Base-by-base conservation (phyloP, 148 eudicot genomes). In the Rheum nobile region DNA sequence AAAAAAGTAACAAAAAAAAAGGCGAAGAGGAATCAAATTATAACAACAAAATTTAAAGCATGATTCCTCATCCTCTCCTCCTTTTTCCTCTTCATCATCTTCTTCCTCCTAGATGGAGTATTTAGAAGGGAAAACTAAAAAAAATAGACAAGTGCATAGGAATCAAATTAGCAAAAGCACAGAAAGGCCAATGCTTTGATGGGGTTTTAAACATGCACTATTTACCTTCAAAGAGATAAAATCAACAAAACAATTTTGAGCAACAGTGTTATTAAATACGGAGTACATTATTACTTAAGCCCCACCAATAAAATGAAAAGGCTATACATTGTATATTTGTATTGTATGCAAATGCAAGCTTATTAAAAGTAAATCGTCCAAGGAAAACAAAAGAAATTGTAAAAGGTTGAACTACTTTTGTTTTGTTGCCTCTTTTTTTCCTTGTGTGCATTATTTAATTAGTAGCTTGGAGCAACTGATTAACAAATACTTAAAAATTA, bases 141-240 rank as follows among this genome's bases (percentile, higher is more conserved):
- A 87, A 86, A 83, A 85, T 83, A 76, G 86, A 87, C 91, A 91
- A 86, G 76, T 80, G 90, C 80, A 83, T 79, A 76, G 80, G 72
- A 75, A 82, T 78, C 80, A 87, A 82, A 83, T 4, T 2, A 81
- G 63, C 77, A 83, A 85, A 84, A 80, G 86, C n/a, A 79, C 75
- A 73, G 50, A 79, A 77, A 83, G 79, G 82, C 82, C 86, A 86
- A 78, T 77, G 73, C 73, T 71, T 39, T 43, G 48, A 71, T 71
- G 73, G 50, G 77, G 78, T 74, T 84, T 78, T 85, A 79, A 86
- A 82, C 79, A 83, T 71, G 75, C 41, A 57, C 59, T 75, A 78
- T 71, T 21, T 65, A 65, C 34, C 21, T 34, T 65, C 11, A 65
- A 28, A 59, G 17, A 11, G 19, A 4, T 37, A 13, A 61, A 29